Evolutionary conservation across 768 basidiomycete genomes (phyloP).

Genomic region (Fibroporia radiculosa): DNA sequence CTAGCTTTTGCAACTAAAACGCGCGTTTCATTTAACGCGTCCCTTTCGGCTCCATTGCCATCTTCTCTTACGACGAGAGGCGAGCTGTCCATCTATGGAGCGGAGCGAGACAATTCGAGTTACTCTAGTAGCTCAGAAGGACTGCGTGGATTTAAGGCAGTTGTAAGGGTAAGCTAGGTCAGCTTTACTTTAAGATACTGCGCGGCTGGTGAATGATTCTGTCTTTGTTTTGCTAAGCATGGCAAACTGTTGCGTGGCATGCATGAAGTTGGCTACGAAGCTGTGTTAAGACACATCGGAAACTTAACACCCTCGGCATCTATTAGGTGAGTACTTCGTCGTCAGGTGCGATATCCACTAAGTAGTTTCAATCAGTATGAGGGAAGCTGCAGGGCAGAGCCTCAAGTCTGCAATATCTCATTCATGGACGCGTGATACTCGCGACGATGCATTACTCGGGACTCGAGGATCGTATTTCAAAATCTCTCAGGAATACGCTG

Average conservation of each 20-base stretch:
- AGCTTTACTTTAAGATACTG: conserved; percentile 21
- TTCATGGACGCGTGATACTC: conserved; percentile 64
- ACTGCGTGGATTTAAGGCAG: conserved; percentile 55
- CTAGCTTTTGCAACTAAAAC: conserved; percentile 84
- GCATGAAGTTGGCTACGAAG: conserved; percentile 85
- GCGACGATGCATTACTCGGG: conserved; percentile 60
- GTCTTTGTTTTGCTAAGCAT: not conserved
- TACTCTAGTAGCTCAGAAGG: conserved; percentile 69
- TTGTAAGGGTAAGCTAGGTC: conserved; percentile 69
- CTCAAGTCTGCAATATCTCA: conserved; percentile 83
- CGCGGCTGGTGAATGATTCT: conserved; percentile 10
- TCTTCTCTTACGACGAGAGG: conserved; percentile 55
- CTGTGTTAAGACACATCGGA: conserved; percentile 67
- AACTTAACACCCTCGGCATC: conserved; percentile 70
- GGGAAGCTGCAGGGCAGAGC: conserved; percentile 73
- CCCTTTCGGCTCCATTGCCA: conserved; percentile 50
- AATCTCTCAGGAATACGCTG: conserved; percentile 63
- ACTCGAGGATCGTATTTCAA: conserved; percentile 58
- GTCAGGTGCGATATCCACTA: no score
- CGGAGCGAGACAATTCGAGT: conserved; percentile 73
- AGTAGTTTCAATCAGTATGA: conserved; percentile 52
- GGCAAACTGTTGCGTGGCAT: conserved; percentile 28
- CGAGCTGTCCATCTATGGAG: conserved; percentile 62
- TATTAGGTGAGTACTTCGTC: conserved; percentile 54
- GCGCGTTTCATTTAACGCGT: conserved; percentile 69